Evolutionary conservation across 1,284 basidiomycete genomes (phyloP), one percentile per base, ranked within the genome.

Genomic region (Moesziomyces antarcticus): DNA sequence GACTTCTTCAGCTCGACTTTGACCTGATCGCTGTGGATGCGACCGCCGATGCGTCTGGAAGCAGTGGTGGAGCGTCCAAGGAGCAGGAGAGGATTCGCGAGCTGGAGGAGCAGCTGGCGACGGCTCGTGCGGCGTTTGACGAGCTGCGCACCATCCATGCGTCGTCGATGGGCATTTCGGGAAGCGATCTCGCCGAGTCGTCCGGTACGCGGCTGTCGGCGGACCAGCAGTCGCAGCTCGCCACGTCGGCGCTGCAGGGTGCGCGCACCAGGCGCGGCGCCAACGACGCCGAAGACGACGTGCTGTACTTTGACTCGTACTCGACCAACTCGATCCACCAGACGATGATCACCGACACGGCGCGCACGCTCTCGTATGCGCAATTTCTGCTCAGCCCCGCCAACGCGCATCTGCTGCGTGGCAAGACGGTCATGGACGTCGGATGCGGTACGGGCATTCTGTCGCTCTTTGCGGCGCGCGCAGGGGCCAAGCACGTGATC

Each of bases 301-400:
- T 92, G 0, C 92, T 97, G 82, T 99, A 99, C 85, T 99, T 98
- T 85, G 88, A 93, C 66, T 93, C 91, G 72, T 98, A 99, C 80
- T 92, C 89, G n/a, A 90, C 90, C 73, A 96, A 97, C 79, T 93
- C 59, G 91, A 70, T 89, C 56, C 88, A 89, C 84, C 88, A 89
- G 81, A 87, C 88, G 75, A 89, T 89, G 88, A 86, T 89, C 66
- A 86, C 76, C 81, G 96, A 99, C 84, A 91, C 91, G 85, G 93
- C 96, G 50, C 89, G 96, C 46, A 99, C 96, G 0, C 91, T 95
- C 20, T 91, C 93, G 3, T 99, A 98, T 84, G 94, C 93, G 1
- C 88, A 91, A 20, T 98, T 94, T 85, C 93, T 98, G 80, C 87
- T 96, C 33, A 66, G 72, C 30, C 81, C 82, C 5, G 89, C 88